Percentiles rank a stretch among this genome's conserved stretches.
phyloP scores from a whole-genome alignment of 805 yeast species.

The Starmerella floricola region DNA sequence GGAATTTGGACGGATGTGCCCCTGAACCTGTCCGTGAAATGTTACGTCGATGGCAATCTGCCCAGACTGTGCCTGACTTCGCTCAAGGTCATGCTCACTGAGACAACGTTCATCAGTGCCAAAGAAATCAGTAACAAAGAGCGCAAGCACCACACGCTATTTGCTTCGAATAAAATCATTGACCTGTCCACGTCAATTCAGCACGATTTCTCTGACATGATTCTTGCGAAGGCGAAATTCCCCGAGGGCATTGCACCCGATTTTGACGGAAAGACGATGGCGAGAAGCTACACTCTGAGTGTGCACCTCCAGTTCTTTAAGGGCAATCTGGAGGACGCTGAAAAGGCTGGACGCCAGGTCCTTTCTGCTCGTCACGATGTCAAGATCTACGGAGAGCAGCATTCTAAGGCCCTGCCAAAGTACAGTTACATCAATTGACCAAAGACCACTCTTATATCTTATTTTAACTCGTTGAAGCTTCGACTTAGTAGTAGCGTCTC shows the following conservation, averaged over 20 bases:
- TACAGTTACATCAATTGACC: neutral
- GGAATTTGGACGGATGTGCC: constrained; percentile 13
- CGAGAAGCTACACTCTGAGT: constrained; percentile 10
- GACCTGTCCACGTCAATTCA: constrained; percentile 1
- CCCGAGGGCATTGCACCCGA: constrained; percentile 10
- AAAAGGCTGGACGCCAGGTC: too few species aligned
- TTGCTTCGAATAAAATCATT: constrained; percentile 1
- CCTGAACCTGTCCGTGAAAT: constrained; percentile 1
- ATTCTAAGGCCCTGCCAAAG: neutral
- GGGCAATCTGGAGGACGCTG: neutral
- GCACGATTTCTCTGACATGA: constrained; percentile 6
- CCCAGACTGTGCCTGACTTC: constrained; percentile 9
- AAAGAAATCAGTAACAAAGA: constrained; percentile 5
- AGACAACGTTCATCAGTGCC: constrained; percentile 7
- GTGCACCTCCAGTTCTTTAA: constrained; percentile 8
- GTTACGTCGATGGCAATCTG: constrained; percentile 3
- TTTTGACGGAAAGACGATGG: constrained; percentile 6
- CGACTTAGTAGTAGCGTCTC: constrained; percentile 22
- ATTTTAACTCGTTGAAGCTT: too few species aligned
- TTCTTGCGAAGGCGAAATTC: constrained; percentile 3
- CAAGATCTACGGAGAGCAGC: constrained; percentile 2
- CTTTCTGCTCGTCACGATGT: constrained; percentile 7
- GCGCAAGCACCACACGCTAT: constrained; percentile 6
- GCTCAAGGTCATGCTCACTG: constrained; percentile 6
- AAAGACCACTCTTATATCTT: too few species aligned